Base-by-base conservation (phyloP, 225 moss, liverwort and hornwort species). In the Takakia lepidozioides region DNA sequence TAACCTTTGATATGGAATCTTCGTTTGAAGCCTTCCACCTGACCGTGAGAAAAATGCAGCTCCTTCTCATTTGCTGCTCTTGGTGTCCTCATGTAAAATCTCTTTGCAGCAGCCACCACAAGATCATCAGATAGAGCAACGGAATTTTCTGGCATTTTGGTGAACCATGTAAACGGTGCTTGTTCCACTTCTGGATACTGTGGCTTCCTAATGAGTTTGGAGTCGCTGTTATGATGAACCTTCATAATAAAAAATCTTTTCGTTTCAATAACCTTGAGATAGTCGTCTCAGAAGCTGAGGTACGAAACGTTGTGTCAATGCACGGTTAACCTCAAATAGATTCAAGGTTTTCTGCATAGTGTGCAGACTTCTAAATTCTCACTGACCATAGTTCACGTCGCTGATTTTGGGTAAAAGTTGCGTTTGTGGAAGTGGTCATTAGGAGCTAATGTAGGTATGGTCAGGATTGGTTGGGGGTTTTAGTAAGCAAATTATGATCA, bases 121-220 rank as follows among this genome's bases (percentile, higher is more conserved):
- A 27, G 5, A 47, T 49, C 49, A 49, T 49, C 49, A 30, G 49
- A 49, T 18, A 49, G 5, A 27, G 27, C 13, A 27, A 49, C 49
- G 18, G 3, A 10, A 49, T 27, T 4, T 10, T n/a, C 16, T 17
- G 28, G 13, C 49, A 49, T 49, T 27, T 10, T 10, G 3, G 27
- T 49, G n/a, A 27, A 49, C 49, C 10, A 49, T 3, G 27, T 29
- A 17, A 49, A 27, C n/a, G 29, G 28, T 4, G 49, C 27, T 49
- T 49, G 27, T 18, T 27, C 27, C n/a, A 29, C 49, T 29, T 49
- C 2, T 27, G 49, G 49, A 18, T 29, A 49, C 19, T 49, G 49
- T 4, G 49, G 11, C n/a, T 49, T 49, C 19, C 28, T 49, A 16
- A 49, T 16, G 27, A 15, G 49, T 29, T 49, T 49, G 9, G 46